Percentiles rank a stretch among this genome's conserved stretches.
These are phyloP conservation scores for Amauroascus niger DNA, from an alignment of 2,329 filamentous ascomycete species.

Conservation along the genomic window DNA sequence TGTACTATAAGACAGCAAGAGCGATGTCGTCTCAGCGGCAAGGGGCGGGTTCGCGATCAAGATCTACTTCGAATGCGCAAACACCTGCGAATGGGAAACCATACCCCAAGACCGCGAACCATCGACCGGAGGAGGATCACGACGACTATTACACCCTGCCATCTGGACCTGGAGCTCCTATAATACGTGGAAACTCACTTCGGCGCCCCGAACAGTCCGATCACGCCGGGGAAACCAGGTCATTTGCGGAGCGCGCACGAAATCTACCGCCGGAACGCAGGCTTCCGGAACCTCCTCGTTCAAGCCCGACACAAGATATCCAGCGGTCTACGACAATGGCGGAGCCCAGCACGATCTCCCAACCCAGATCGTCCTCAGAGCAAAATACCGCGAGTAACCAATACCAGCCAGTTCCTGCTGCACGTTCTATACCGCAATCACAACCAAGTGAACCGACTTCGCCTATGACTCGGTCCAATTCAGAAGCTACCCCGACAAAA, in stretches of 20 bases:
- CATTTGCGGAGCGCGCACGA: constrained; percentile 22
- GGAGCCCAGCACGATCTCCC: background rate
- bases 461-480: constrained; percentile 4
- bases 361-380: constrained; percentile 1
- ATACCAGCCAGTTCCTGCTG: constrained; percentile 3
- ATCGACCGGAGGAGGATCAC: background rate
- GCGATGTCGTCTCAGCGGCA: background rate
- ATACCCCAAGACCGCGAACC: background rate
- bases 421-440: constrained; percentile 5
- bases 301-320: constrained; percentile 3
- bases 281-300: constrained; percentile 7
- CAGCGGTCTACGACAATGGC: background rate
- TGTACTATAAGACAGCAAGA: background rate
- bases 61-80: constrained; percentile 2
- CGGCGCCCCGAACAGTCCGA: constrained; percentile 32
- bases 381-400: background rate
- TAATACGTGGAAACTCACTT: constrained; percentile 50
- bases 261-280: constrained; percentile 6
- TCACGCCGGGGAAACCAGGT: constrained; percentile 17
- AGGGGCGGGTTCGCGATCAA: background rate
- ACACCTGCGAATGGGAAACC: background rate
- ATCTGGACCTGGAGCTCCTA: constrained; percentile 52
- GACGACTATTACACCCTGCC: constrained; percentile 29
- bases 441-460: constrained; percentile 4
- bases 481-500: constrained; percentile 18